phyloP scores from a whole-genome alignment of 257 asterid species.

The Scutellaria minor region DNA sequence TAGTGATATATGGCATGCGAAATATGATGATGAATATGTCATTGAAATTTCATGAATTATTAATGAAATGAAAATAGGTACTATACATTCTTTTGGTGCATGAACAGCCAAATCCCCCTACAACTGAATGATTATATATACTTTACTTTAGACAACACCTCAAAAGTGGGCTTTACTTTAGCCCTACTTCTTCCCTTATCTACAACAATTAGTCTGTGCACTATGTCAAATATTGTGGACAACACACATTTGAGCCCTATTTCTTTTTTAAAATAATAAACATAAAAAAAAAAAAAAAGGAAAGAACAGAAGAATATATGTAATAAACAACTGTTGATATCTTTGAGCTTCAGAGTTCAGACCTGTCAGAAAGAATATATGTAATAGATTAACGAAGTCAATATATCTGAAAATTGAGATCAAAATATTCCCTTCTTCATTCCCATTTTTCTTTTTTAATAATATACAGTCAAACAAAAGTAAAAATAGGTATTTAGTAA shows the following conservation, averaged over 20 bases:
- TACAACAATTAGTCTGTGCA: slow-evolving; percentile 28
- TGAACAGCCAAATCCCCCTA: slow-evolving; percentile 38
- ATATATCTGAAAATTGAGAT: slow-evolving; percentile 20
- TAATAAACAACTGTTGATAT: slow-evolving; percentile 28
- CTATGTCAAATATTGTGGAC: slow-evolving; percentile 36
- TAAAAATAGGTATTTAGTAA: not conserved
- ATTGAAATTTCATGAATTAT: slow-evolving; percentile 18
- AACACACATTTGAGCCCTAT: not conserved
- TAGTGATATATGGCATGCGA: slow-evolving; percentile 31
- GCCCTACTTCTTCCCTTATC: slow-evolving; percentile 46
- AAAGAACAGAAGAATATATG: not conserved
- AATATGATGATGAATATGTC: slow-evolving; percentile 39
- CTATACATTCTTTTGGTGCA: slow-evolving; percentile 32
- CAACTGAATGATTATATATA: slow-evolving; percentile 36
- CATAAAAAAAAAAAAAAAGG: not conserved
- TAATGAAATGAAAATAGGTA: not conserved
- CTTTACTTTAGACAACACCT: slow-evolving; percentile 43
- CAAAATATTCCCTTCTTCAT: slow-evolving; percentile 18
- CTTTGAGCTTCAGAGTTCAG: slow-evolving; percentile 36
- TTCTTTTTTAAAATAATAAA: not conserved
- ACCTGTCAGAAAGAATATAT: slow-evolving; percentile 39
- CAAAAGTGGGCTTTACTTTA: slow-evolving; percentile 40
- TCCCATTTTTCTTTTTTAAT: not conserved
- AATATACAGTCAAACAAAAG: not conserved
- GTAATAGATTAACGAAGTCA: not conserved